Percentiles rank a stretch among this genome's conserved stretches.
phyloP scores from a whole-genome alignment of 306 rosid genomes.

The Cyamopsis tetragonoloba region DNA sequence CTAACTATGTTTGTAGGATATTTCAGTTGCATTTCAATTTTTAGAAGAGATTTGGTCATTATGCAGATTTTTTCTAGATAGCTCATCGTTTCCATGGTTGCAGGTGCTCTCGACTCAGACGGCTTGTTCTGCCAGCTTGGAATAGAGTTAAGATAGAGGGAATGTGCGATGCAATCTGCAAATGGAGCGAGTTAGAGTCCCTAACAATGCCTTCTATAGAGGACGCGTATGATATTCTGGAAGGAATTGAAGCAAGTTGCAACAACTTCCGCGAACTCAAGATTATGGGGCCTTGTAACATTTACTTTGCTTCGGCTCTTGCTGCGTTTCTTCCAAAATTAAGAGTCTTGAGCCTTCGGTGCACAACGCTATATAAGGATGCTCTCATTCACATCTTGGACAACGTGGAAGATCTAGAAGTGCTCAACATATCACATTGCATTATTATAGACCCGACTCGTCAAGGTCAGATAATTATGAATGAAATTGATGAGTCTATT shows the following conservation, averaged over 20 bases:
- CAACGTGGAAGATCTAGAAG: constrained; percentile 48
- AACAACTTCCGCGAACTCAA: too few relatives aligned
- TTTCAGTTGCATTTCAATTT: background rate
- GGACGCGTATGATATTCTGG: constrained; percentile 59
- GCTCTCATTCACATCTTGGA: constrained; percentile 53
- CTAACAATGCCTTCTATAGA: constrained; percentile 77
- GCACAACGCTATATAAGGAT: constrained; percentile 47
- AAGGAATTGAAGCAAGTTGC: too few relatives aligned
- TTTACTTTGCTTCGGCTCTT: constrained; percentile 44
- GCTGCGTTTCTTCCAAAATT: constrained; percentile 51
- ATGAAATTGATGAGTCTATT: constrained; percentile 43
- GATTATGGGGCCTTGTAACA: constrained; percentile 80
- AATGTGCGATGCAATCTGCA: constrained; percentile 63
- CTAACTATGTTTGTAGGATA: background rate
- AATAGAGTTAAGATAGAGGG: constrained; percentile 74
- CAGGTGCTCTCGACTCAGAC: constrained; percentile 57
- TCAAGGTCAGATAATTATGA: constrained; percentile 25
- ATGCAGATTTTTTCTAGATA: too few relatives aligned
- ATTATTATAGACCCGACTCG: constrained; percentile 52
- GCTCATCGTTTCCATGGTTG: constrained; percentile 8
- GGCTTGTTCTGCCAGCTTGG: constrained; percentile 83
- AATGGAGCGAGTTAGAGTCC: constrained; percentile 72
- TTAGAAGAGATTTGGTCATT: background rate
- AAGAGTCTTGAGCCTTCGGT: constrained; percentile 70
- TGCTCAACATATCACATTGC: constrained; percentile 74